Evolutionary conservation across 495 filamentous ascomycete genomes (phyloP).

Genomic region (Parachaetomium inaequale): DNA sequence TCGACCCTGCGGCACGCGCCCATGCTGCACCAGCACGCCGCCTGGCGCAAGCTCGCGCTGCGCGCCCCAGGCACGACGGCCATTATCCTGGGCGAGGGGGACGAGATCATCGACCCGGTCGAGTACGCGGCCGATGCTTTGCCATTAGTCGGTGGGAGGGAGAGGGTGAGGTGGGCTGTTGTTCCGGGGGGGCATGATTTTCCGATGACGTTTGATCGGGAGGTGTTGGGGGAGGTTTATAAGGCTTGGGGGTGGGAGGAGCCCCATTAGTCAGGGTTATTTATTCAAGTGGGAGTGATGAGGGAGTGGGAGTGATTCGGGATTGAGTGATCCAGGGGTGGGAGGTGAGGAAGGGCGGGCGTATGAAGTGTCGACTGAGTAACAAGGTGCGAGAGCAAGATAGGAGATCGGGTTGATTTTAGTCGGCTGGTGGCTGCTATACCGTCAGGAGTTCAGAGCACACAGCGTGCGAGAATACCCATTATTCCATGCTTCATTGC

Average conservation of each 20-base stretch:
- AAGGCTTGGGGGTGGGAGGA: conserved; percentile 35
- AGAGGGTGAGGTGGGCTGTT: conserved; percentile 37
- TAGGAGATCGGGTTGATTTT: too few relatives aligned
- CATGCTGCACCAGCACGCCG: conserved; percentile 46
- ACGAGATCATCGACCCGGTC: conserved; percentile 46
- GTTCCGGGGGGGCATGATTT: conserved; percentile 52
- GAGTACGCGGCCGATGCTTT: conserved; percentile 39
- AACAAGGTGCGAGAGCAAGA: too few relatives aligned
- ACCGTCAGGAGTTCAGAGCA: too few relatives aligned
- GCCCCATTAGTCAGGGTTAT: background rate
- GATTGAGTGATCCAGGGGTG: too few relatives aligned
- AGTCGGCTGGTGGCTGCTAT: too few relatives aligned
- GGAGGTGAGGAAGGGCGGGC: too few relatives aligned
- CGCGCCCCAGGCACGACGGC: conserved; percentile 43
- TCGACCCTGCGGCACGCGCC: conserved; percentile 48
- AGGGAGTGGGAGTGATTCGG: too few relatives aligned
- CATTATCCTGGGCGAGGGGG: conserved; percentile 46
- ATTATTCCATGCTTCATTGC: background rate
- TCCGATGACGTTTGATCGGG: conserved; percentile 41
- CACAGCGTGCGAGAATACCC: background rate
- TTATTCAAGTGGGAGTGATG: background rate
- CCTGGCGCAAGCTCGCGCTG: conserved; percentile 44
- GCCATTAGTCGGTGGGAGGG: conserved; percentile 36
- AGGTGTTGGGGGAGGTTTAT: conserved; percentile 41
- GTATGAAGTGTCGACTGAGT: too few relatives aligned